phyloP scores from a whole-genome alignment of 164 flowering plant genomes.

The Stephania yunnanensis region DNA sequence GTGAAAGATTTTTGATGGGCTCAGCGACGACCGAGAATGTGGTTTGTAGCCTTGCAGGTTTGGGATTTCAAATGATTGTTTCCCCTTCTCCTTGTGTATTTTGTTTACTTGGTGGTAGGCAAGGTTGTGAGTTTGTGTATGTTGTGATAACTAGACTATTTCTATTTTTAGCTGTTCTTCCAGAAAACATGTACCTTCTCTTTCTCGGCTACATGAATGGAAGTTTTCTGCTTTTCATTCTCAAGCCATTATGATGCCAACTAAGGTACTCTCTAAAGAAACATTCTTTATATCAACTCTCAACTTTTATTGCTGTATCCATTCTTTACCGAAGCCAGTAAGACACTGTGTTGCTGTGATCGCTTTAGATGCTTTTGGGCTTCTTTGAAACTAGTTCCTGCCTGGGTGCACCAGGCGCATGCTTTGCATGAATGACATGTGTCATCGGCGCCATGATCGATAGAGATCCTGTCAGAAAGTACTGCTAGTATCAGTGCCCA shows the following conservation, averaged over 20 bases:
- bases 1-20: constrained; percentile 5
- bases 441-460: too few relatives aligned
- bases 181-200: neutral
- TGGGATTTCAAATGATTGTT: constrained; percentile 2
- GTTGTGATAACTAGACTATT: neutral
- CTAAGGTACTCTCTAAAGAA: neutral
- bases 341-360: too few relatives aligned
- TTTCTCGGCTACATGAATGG: neutral
- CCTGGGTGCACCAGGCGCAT: too few relatives aligned
- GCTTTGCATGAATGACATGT: too few relatives aligned
- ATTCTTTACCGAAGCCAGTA: too few relatives aligned
- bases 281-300: neutral
- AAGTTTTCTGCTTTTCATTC: neutral
- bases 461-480: too few relatives aligned
- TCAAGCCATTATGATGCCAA: neutral
- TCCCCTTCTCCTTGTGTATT: neutral
- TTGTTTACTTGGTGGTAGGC: neutral
- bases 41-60: constrained; percentile 8
- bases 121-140: neutral
- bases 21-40: neutral
- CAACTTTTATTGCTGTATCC: neutral
- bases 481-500: too few relatives aligned
- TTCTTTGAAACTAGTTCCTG: too few relatives aligned
- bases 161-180: neutral
- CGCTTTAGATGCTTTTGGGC: too few relatives aligned